These are phyloP conservation scores for Macroventuria anomochaeta DNA, from an alignment of 2,329 filamentous ascomycete genomes.

Conservation along the genomic window DNA sequence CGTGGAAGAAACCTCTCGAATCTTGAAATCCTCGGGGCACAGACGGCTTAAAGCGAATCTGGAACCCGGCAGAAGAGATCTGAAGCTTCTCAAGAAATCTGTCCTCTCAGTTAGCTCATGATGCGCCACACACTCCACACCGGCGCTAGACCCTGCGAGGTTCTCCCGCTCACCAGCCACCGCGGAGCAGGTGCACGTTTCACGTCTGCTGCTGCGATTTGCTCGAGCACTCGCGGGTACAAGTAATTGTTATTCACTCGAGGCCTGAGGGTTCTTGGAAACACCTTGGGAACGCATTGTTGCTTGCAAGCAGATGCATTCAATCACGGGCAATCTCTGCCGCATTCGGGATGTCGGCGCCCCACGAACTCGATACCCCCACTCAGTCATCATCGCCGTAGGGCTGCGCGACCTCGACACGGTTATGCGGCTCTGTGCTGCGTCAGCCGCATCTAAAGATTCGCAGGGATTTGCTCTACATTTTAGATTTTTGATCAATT, in stretches of 20 bases:
- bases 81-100: constrained; percentile 30
- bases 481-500: background rate
- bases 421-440: constrained; percentile 16
- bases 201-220: constrained; percentile 7
- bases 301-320: constrained; percentile 1
- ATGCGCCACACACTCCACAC: constrained; percentile 19
- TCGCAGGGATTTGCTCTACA: background rate
- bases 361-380: constrained; percentile 11
- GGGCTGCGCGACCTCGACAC: constrained; percentile 2
- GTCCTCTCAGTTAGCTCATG: constrained; percentile 29
- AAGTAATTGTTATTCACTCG: background rate
- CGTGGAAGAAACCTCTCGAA: constrained; percentile 12
- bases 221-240: background rate
- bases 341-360: constrained; percentile 15
- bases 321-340: background rate
- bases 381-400: constrained; percentile 1
- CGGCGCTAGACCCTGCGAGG: constrained; percentile 11
- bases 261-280: background rate
- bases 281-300: background rate
- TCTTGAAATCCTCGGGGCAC: constrained; percentile 5
- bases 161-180: constrained; percentile 15
- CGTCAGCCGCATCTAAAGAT: constrained; percentile 3
- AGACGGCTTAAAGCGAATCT: constrained; percentile 14
- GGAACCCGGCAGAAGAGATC: constrained; percentile 18
- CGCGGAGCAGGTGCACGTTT: constrained; percentile 18